Evolutionary conservation across 1,139 yeast species (phyloP), one percentile per base, ranked within the genome.

Genomic region (Lodderomyces beijingensis): DNA sequence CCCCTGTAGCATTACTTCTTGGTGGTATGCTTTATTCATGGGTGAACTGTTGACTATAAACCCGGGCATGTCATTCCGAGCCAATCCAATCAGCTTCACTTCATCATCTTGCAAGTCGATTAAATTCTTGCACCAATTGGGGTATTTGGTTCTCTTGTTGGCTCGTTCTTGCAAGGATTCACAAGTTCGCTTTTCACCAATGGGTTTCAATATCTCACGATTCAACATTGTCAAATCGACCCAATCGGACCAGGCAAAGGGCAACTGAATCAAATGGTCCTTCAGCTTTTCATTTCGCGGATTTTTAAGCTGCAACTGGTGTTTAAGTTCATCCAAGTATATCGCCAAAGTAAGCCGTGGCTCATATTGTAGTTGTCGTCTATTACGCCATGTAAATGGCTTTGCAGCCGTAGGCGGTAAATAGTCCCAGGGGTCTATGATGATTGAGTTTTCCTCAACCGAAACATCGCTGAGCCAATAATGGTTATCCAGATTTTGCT

Each of bases 201-300:
- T 57, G 0, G 65, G 55, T 2, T 66, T 56, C 16, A 59, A 50
- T 5, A 75, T 50, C 43, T 62, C 69, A 31, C 54, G 55, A 43
- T 77, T 69, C 30, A 78, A 50, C 35, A 42, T 35, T 5, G 54
- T 47, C 50, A 51, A 25, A 43, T 40, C 26, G 39, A 35, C 58
- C 64, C 64, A 58, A 38, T 58, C 64, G 4, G 59, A 48, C 64
- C 63, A 54, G 18, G 55, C 47, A 35, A 2, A 50, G 35, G 82
- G 80, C 29, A 59, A 51, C 27, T 42, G 39, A 0, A 62, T 44
- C 10, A 43, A 43, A 2, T 53, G 34, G 4, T 50, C 46, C 3
- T 34, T 38, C 4, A 27, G 27, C 28, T 42, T 43, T 17, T 31
- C 33, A 33, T 53, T 51, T 4, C 35, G 13, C 6, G 55, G 54